Percentiles rank a stretch among this genome's conserved stretches.
phyloP scores from a whole-genome alignment of 192 early-diverging fungal genomes.

The Chytriomyces confervae region DNA sequence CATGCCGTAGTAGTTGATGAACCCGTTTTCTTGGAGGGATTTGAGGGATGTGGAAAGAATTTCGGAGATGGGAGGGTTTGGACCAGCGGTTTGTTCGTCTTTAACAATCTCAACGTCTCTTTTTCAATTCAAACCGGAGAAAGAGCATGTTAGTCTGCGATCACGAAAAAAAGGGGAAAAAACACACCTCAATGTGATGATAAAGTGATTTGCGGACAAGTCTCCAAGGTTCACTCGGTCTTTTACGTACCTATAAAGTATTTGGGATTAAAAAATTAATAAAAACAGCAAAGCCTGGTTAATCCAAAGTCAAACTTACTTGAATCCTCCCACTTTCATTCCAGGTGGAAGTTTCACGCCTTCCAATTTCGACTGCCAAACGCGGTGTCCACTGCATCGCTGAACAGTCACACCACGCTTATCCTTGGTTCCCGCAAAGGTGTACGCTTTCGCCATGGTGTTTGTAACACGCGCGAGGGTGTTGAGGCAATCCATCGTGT shows the following conservation, averaged over 20 bases:
- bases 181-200: slow-evolving; percentile 72
- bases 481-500: slow-evolving; percentile 87
- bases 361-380: slow-evolving; percentile 63
- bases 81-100: background rate
- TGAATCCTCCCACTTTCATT: slow-evolving; percentile 27
- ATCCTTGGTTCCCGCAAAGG: slow-evolving; percentile 96
- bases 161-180: background rate
- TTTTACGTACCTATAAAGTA: slow-evolving; percentile 50
- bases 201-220: slow-evolving; percentile 88
- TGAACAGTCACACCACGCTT: slow-evolving; percentile 90
- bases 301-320: slow-evolving; percentile 2
- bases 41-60: slow-evolving; percentile 62
- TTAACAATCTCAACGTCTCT: background rate
- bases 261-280: slow-evolving; percentile 36
- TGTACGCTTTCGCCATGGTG: slow-evolving; percentile 57
- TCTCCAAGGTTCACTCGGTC: slow-evolving; percentile 81
- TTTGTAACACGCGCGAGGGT: slow-evolving; percentile 54
- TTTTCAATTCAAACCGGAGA: background rate
- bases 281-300: background rate
- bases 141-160: too few relatives aligned
- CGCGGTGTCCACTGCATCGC: slow-evolving; percentile 69
- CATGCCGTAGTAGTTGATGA: slow-evolving; percentile 99
- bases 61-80: background rate
- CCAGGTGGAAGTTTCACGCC: slow-evolving; percentile 17
- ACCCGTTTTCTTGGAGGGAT: slow-evolving; percentile 76